Percentiles rank a stretch among this genome's conserved stretches.
Conservation (phyloP, 345 rosid species). For the Ceriops decandra region DNA sequence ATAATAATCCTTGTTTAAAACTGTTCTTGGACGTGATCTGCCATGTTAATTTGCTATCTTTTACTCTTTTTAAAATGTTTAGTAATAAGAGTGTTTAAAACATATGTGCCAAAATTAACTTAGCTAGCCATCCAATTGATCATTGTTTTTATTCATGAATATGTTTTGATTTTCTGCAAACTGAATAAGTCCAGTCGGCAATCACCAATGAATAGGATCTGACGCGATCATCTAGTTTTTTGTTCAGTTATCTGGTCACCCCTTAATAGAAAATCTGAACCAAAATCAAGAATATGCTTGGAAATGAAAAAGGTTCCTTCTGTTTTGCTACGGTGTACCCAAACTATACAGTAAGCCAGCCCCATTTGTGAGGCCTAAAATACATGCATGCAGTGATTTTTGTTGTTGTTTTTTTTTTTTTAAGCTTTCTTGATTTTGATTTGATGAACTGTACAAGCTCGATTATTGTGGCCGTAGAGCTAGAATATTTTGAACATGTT, state of each 20-base stretch:
- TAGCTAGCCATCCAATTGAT: background rate
- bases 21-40: too few species aligned
- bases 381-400: background rate
- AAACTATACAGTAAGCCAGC: background rate
- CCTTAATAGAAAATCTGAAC: background rate
- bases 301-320: background rate
- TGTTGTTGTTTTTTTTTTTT: too few species aligned
- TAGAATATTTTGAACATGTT: constrained; percentile 6
- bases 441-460: background rate
- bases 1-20: too few species aligned
- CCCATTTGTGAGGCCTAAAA: too few species aligned
- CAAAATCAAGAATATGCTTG: constrained; percentile 2
- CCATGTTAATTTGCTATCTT: too few species aligned
- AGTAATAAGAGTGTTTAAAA: too few species aligned
- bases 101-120: too few species aligned
- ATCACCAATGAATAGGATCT: constrained; percentile 43
- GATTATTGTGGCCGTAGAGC: constrained; percentile 9
- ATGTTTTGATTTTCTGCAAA: background rate
- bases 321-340: background rate
- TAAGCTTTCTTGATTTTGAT: constrained; percentile 8
- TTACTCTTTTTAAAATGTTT: too few species aligned
- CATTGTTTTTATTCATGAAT: background rate
- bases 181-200: constrained; percentile 21
- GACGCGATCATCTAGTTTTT: constrained; percentile 26
- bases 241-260: background rate